phyloP scores from a whole-genome alignment of 2,329 filamentous ascomycete species.

The Chrysoporthe cubensis region DNA sequence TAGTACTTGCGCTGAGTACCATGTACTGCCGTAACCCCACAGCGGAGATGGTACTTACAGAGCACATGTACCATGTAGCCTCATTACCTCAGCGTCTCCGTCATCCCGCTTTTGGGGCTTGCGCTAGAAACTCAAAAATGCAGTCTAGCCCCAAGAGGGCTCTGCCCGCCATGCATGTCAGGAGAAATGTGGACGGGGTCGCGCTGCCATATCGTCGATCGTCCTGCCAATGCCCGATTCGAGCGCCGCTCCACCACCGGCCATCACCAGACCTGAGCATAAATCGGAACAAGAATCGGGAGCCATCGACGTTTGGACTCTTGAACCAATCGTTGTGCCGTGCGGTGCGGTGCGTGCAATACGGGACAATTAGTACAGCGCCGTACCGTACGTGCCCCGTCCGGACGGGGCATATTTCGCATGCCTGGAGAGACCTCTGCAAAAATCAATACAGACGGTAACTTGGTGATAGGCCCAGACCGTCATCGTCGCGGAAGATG shows the following conservation, averaged over 20 bases:
- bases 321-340: neutral
- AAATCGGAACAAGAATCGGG: conserved; percentile 2
- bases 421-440: too few species aligned
- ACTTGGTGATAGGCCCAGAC: neutral
- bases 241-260: neutral
- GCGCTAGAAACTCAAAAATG: conserved; percentile 6
- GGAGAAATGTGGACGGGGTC: conserved; percentile 2
- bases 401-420: too few species aligned
- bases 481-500: conserved; percentile 18
- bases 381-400: too few species aligned
- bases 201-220: conserved; percentile 9
- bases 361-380: neutral
- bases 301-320: neutral
- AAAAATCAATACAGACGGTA: neutral
- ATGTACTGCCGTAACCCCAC: neutral
- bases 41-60: neutral
- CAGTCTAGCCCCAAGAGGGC: neutral
- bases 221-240: conserved; percentile 15
- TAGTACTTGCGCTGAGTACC: neutral
- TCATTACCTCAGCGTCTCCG: conserved; percentile 6
- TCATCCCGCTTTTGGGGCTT: conserved; percentile 6
- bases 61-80: neutral
- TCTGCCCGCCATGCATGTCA: neutral
- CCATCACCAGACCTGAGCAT: neutral
- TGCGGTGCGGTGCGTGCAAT: neutral